A percentile compares a stretch with the other conserved stretches of the same genome.
phyloP scores from a whole-genome alignment of 2,329 filamentous ascomycete genomes.

The Penicillium sp. region DNA sequence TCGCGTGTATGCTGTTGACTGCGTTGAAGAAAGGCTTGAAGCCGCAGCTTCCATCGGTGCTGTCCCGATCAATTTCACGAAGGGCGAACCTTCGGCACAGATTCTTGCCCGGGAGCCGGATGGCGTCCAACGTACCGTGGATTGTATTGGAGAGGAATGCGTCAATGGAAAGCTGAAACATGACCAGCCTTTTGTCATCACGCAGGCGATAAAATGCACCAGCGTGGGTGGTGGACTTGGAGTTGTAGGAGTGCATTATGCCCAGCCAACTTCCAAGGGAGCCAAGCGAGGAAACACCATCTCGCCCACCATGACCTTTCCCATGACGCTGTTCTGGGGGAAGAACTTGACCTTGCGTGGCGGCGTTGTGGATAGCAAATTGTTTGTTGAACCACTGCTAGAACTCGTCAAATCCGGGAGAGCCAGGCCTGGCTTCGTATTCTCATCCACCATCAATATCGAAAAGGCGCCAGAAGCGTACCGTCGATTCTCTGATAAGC shows the following conservation, averaged over 20 bases:
- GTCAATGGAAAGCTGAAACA: slow-evolving; percentile 9
- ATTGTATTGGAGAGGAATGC: slow-evolving; percentile 19
- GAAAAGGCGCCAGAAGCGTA: neutral
- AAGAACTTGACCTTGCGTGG: neutral
- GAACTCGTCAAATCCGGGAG: neutral
- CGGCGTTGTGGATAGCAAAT: neutral
- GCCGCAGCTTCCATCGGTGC: slow-evolving; percentile 61
- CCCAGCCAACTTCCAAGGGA: neutral
- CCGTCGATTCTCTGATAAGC: neutral
- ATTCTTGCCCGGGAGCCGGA: slow-evolving; percentile 30
- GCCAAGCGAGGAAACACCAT: neutral
- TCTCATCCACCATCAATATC: neutral
- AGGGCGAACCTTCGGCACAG: slow-evolving; percentile 53
- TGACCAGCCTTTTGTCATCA: neutral
- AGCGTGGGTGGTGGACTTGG: neutral
- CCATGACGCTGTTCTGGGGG: neutral
- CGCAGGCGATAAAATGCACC: neutral
- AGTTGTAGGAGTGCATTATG: neutral
- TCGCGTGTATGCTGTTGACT: slow-evolving; percentile 65
- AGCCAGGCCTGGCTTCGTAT: neutral
- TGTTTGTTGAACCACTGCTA: neutral
- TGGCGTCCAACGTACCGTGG: slow-evolving; percentile 17
- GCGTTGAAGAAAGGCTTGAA: slow-evolving; percentile 62
- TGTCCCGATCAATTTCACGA: slow-evolving; percentile 63
- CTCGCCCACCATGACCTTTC: neutral